A percentile compares a stretch with the other conserved stretches of the same genome.
Evolutionary conservation across 306 rosid genomes (phyloP).

Genomic region (Macrotyloma uniflorum): DNA sequence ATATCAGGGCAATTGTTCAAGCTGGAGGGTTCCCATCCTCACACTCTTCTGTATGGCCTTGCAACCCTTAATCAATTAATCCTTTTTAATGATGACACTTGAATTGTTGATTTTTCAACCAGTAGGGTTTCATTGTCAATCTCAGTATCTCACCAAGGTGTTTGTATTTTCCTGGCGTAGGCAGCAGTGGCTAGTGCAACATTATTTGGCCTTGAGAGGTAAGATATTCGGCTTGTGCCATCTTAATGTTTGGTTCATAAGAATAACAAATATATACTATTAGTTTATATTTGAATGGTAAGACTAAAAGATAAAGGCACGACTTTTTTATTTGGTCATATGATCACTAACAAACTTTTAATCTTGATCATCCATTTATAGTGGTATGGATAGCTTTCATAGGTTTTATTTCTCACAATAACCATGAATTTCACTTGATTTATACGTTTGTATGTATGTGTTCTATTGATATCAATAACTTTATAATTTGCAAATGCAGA

Average conservation of each 20-base stretch:
- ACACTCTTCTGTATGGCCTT: conserved; percentile 80
- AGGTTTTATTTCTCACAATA: background rate
- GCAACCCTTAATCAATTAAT: conserved; percentile 2
- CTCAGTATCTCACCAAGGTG: conserved; percentile 36
- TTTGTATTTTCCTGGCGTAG: conserved; percentile 52
- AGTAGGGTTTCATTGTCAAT: conserved; percentile 26
- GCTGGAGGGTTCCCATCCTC: conserved; percentile 96
- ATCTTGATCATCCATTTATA: background rate
- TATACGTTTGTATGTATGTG: background rate
- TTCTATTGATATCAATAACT: conserved; percentile 25
- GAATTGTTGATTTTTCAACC: background rate
- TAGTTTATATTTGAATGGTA: background rate
- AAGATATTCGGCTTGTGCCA: conserved; percentile 1
- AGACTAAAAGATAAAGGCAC: background rate
- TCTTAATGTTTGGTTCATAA: conserved; percentile 21
- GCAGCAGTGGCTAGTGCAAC: conserved; percentile 86
- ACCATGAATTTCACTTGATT: background rate
- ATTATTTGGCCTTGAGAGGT: conserved; percentile 86
- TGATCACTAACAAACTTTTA: background rate
- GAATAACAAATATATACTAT: background rate
- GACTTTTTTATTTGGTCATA: background rate
- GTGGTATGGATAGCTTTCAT: background rate
- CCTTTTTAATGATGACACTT: background rate
- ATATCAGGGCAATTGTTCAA: conserved; percentile 60
- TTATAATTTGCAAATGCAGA: conserved; percentile 55